These are phyloP conservation scores for Calocybe gangraenosa DNA, from an alignment of 768 basidiomycete genomes.

Conservation along the genomic window DNA sequence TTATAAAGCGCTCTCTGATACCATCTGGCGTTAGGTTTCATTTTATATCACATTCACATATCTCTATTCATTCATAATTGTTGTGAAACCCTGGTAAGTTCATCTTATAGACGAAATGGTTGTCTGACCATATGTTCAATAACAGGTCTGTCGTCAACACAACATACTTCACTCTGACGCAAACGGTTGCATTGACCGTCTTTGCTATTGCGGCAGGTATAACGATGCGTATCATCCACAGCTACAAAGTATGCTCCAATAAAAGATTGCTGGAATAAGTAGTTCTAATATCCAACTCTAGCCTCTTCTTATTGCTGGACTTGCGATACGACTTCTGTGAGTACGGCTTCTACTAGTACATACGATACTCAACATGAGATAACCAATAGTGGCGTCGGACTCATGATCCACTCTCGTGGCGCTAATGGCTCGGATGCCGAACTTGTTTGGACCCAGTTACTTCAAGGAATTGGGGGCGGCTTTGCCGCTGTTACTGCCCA, in stretches of 20 bases:
- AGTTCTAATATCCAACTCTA: constrained; percentile 11
- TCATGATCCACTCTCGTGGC: constrained; percentile 72
- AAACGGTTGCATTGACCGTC: constrained; percentile 56
- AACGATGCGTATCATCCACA: constrained; percentile 46
- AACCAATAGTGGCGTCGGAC: constrained; percentile 44
- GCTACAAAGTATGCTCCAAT: constrained; percentile 44
- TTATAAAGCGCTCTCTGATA: background rate
- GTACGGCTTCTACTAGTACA: constrained; percentile 9
- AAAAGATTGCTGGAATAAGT: too few relatives aligned
- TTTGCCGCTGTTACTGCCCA: constrained; percentile 55
- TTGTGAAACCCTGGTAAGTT: constrained; percentile 44
- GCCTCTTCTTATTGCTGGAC: constrained; percentile 50
- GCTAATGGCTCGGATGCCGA: constrained; percentile 49
- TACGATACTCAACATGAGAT: background rate
- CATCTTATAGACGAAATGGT: background rate
- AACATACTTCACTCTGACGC: constrained; percentile 63
- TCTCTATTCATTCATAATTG: constrained; percentile 62
- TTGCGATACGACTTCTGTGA: constrained; percentile 51
- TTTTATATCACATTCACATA: constrained; percentile 72
- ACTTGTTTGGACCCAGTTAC: constrained; percentile 62
- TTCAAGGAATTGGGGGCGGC: constrained; percentile 75
- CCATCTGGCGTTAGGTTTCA: constrained; percentile 37
- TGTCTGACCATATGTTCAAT: background rate
- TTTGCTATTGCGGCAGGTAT: constrained; percentile 61
- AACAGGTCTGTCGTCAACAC: constrained; percentile 49